phyloP scores from a whole-genome alignment of 208 protist genomes.

The Trichomonas tenax region DNA sequence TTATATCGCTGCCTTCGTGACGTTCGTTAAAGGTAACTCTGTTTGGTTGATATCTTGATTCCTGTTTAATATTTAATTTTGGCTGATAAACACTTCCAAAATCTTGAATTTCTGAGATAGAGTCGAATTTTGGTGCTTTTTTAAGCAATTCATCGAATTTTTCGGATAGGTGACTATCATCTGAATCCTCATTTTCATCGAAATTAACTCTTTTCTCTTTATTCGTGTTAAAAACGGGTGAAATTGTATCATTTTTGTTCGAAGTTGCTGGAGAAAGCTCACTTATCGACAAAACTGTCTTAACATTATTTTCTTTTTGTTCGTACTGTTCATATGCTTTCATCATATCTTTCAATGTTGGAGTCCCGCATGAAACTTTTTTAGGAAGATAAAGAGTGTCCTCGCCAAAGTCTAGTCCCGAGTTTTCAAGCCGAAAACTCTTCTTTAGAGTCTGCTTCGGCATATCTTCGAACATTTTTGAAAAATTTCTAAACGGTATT shows the following conservation, averaged over 20 bases:
- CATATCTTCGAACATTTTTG: background rate
- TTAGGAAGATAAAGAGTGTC: background rate
- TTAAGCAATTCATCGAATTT: background rate
- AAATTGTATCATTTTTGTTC: background rate
- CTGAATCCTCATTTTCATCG: background rate
- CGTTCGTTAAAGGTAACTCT: background rate
- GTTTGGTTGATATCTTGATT: background rate
- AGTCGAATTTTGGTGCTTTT: background rate
- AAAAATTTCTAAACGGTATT: background rate
- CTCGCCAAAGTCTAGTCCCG: background rate
- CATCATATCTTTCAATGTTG: background rate
- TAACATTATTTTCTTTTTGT: background rate
- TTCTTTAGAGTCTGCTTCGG: background rate
- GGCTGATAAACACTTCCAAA: background rate
- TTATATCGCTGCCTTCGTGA: background rate
- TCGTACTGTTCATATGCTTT: background rate
- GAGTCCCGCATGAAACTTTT: background rate
- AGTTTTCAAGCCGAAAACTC: background rate
- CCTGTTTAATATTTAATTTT: background rate
- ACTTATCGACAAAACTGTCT: background rate
- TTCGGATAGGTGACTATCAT: background rate
- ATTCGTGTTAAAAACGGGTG: background rate
- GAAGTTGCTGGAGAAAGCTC: background rate
- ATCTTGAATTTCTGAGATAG: background rate
- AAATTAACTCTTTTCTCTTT: background rate